Base-by-base conservation (phyloP, 129 eudicot species). In the Sambucus nigra region DNA sequence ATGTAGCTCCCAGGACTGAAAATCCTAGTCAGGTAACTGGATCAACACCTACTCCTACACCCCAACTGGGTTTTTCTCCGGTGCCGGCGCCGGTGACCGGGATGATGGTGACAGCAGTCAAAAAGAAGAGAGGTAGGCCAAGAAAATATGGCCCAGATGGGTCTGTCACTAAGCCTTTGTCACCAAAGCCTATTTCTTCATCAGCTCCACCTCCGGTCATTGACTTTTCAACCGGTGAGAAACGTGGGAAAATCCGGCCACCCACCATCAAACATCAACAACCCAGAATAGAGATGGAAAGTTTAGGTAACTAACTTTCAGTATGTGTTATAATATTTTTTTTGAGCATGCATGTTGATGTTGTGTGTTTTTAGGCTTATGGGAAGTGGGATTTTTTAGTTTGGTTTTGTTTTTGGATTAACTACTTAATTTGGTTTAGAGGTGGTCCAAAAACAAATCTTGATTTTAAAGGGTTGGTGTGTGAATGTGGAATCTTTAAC, bases 91-190 rank as follows among this genome's bases (percentile, higher is more conserved):
- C 59, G 61, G 73, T 67, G 5, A 48, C 67, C 18, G 62, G 67
- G 27, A 58, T 56, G 51, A 58, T 16, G 32, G 16, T 10, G 65
- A 28, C 38, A 27, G 22, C 50, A 13, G 25, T 17, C 63, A 89
- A 85, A 82, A 89, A 89, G 61, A 88, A 81, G 70, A 71, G 98
- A 60, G 98, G 98, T 7, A 76, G 98, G 58, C 98, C 98, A 19
- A 79, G 95, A 55, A 85, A 89, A 68, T 84, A 89, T 42, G 98
- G 77, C 15, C 88, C 88, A 23, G 95, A 85, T 72, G 98, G 95
- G 47, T 60, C 94, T 0, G 81, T 71, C 4, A 69, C 73, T 23
- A 42, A 52, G 32, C 61, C 92, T 50, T 63, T 81, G 53, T 81
- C 98, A 12, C 88, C 95, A 4, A 82, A 79, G 59, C 88, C 98